phyloP scores from a whole-genome alignment of 2,329 filamentous ascomycete genomes.

The Monosporascus sp. region DNA sequence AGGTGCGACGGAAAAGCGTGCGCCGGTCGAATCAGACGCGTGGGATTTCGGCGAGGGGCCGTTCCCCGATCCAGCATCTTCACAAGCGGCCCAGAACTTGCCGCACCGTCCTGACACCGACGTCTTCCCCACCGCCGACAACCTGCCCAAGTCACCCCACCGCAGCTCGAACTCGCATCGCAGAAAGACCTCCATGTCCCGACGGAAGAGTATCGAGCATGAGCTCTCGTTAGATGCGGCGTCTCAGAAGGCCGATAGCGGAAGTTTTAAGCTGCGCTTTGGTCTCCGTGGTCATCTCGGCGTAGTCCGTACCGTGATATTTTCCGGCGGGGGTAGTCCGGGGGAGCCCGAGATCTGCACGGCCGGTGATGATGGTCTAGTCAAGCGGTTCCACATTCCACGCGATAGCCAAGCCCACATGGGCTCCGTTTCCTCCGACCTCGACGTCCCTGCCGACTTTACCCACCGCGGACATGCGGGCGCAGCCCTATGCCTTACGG shows the following conservation, averaged over 20 bases:
- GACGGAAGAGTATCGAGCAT: constrained; percentile 65
- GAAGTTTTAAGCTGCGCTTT: constrained; percentile 87
- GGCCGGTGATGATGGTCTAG: constrained; percentile 87
- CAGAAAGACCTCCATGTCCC: constrained; percentile 73
- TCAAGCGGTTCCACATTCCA: constrained; percentile 96
- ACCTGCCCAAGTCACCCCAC: constrained; percentile 73
- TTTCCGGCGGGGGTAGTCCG: constrained; percentile 91
- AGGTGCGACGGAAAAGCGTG: constrained; percentile 42
- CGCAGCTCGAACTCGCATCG: constrained; percentile 64
- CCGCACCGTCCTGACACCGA: constrained; percentile 76
- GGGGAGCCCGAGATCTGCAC: constrained; percentile 97
- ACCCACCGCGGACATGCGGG: constrained; percentile 94
- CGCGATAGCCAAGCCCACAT: constrained; percentile 58
- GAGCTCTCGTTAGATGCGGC: constrained; percentile 47
- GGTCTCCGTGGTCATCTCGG: constrained; percentile 89
- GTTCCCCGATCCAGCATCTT: constrained; percentile 50
- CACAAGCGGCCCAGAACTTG: constrained; percentile 39
- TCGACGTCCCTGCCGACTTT: constrained; percentile 90
- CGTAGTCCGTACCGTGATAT: constrained; percentile 89
- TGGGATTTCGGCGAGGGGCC: constrained; percentile 90
- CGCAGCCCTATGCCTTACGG: constrained; percentile 77
- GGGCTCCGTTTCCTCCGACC: constrained; percentile 59
- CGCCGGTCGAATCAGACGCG: constrained; percentile 57
- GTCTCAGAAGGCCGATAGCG: constrained; percentile 58
- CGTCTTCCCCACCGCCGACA: constrained; percentile 76